Conservation (phyloP, 805 yeast genomes). For the Wickerhamiella dianesei region DNA sequence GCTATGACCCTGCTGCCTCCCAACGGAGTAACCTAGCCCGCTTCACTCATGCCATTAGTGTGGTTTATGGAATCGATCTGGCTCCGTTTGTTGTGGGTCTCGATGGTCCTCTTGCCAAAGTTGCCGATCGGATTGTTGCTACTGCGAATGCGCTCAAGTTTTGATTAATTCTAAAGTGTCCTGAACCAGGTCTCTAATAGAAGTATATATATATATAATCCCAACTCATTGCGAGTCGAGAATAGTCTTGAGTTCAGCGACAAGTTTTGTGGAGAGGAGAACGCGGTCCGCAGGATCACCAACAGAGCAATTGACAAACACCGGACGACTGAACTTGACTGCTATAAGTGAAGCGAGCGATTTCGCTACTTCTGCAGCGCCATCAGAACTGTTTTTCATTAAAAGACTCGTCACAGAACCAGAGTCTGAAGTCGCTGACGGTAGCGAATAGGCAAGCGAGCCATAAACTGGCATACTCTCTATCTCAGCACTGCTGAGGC, state of each 20-base stretch:
- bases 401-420: conserved; percentile 7
- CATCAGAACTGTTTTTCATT: conserved; percentile 9
- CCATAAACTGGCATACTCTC: conserved; percentile 11
- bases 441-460: conserved; percentile 18
- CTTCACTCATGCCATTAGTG: conserved; percentile 7
- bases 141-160: conserved; percentile 3
- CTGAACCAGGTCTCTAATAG: neutral
- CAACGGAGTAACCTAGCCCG: conserved; percentile 6
- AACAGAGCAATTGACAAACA: conserved; percentile 16
- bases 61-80: conserved; percentile 8
- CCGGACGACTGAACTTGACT: conserved; percentile 11
- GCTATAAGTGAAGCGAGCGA: conserved; percentile 15
- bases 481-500: conserved; percentile 1
- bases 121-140: conserved; percentile 4
- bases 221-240: neutral
- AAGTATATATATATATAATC: neutral
- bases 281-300: neutral
- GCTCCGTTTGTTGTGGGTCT: conserved; percentile 13
- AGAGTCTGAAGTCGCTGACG: conserved; percentile 3
- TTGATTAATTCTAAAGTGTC: too few relatives aligned
- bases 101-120: conserved; percentile 4
- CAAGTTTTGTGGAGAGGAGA: neutral
- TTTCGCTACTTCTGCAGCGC: conserved; percentile 9
- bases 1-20: neutral
- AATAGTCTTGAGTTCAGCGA: neutral